phyloP scores from a whole-genome alignment of 2,329 filamentous ascomycete species.

The Aureobasidium sp. region DNA sequence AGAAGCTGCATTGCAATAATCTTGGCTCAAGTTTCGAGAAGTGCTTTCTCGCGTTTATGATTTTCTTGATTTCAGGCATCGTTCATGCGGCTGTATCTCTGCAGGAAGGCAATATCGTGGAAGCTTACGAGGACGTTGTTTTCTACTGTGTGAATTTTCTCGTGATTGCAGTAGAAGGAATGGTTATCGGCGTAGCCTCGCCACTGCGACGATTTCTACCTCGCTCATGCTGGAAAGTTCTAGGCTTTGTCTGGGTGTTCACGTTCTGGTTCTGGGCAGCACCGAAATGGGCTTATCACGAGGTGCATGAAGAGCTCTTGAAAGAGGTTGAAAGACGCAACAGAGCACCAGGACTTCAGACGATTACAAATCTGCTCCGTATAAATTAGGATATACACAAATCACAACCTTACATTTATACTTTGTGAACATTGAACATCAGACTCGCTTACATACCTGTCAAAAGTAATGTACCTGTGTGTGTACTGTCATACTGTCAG shows the following conservation, averaged over 20 bases:
- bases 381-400: not conserved
- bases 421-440: too few relatives aligned
- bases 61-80: not conserved
- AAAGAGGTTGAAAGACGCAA: not conserved
- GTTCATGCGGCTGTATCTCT: not conserved
- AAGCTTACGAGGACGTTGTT: not conserved
- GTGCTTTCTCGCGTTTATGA: not conserved
- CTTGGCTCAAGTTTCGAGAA: not conserved
- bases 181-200: not conserved
- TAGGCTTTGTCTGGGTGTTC: not conserved
- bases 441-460: too few relatives aligned
- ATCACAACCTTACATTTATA: too few relatives aligned
- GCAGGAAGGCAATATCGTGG: not conserved
- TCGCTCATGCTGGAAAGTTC: not conserved
- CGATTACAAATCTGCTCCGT: not conserved
- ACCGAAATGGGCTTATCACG: not conserved
- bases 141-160: not conserved
- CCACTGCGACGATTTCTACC: not conserved
- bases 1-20: not conserved
- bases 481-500: too few relatives aligned
- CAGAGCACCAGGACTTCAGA: not conserved
- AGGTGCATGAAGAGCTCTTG: not conserved
- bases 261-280: slow-evolving; percentile 1
- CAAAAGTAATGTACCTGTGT: too few relatives aligned
- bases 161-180: not conserved